These are phyloP conservation scores for Aspergillus funiculosus DNA, from an alignment of 495 filamentous ascomycete genomes.

Conservation along the genomic window DNA sequence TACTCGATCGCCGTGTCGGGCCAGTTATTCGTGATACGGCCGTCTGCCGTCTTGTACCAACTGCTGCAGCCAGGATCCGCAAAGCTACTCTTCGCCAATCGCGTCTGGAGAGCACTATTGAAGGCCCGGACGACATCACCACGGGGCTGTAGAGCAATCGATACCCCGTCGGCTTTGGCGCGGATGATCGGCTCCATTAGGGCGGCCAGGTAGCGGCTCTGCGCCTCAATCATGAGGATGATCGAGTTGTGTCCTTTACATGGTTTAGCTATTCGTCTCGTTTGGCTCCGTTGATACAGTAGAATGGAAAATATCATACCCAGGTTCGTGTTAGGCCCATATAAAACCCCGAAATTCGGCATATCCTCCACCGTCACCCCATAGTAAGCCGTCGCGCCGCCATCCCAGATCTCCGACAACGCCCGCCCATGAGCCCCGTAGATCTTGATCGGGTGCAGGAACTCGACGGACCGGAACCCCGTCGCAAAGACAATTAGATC, in stretches of 20 bases:
- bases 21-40: slow-evolving; percentile 55
- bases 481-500: slow-evolving; percentile 52
- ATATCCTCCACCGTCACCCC: slow-evolving; percentile 45
- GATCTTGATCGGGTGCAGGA: slow-evolving; percentile 50
- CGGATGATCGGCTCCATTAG: slow-evolving; percentile 38
- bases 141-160: slow-evolving; percentile 37
- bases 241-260: slow-evolving; percentile 45
- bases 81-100: slow-evolving; percentile 38
- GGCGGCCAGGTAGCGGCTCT: slow-evolving; percentile 46
- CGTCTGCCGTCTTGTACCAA: slow-evolving; percentile 53
- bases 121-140: slow-evolving; percentile 31
- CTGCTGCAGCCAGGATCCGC: slow-evolving; percentile 49
- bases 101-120: slow-evolving; percentile 42
- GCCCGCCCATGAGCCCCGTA: slow-evolving; percentile 36
- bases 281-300: no score
- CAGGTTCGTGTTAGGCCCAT: slow-evolving; percentile 54
- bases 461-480: slow-evolving; percentile 51
- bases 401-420: slow-evolving; percentile 44
- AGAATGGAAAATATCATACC: no score
- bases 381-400: slow-evolving; percentile 41
- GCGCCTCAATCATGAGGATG: slow-evolving; percentile 57
- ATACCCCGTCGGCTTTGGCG: slow-evolving; percentile 30
- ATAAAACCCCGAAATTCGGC: slow-evolving; percentile 55
- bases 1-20: slow-evolving; percentile 46
- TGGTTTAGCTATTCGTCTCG: no score